phyloP scores from a whole-genome alignment of 352 stramenopile genomes.

The Phytophthora pisi region DNA sequence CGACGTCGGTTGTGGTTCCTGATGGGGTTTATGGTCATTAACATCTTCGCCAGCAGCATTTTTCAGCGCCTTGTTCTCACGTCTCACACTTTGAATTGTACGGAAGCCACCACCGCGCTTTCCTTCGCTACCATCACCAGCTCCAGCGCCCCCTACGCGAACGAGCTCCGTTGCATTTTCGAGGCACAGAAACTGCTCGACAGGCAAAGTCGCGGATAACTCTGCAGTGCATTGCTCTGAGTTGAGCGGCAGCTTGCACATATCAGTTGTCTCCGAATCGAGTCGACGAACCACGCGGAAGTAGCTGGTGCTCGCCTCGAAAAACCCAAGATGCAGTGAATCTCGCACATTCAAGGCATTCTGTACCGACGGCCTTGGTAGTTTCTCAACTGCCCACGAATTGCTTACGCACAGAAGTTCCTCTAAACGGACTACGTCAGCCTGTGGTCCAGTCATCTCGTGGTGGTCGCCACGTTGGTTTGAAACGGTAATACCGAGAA shows the following conservation, averaged over 20 bases:
- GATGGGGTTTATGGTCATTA: conserved; percentile 26
- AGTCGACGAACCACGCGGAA: conserved; percentile 61
- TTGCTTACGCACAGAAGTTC: conserved; percentile 68
- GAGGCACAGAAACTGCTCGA: conserved; percentile 78
- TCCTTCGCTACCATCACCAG: conserved; percentile 36
- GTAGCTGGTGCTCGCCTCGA: conserved; percentile 80
- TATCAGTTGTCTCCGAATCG: background rate
- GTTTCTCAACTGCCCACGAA: conserved; percentile 60
- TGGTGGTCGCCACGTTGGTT: conserved; percentile 52
- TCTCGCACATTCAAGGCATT: conserved; percentile 26
- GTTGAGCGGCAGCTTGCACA: conserved; percentile 34
- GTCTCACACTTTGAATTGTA: conserved; percentile 86
- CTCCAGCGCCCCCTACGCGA: conserved; percentile 26
- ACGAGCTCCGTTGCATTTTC: conserved; percentile 67
- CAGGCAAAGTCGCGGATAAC: conserved; percentile 39
- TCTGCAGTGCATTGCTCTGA: conserved; percentile 12
- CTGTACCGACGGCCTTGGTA: conserved; percentile 27
- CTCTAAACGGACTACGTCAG: conserved; percentile 54
- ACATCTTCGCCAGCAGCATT: conserved; percentile 25
- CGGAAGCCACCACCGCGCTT: conserved; percentile 67
- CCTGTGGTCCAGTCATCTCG: conserved; percentile 20
- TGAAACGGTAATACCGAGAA: conserved; percentile 71
- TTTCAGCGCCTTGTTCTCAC: conserved; percentile 85
- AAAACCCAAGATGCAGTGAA: conserved; percentile 54
- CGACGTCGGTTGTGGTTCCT: conserved; percentile 63